Evolutionary conservation across 2,329 filamentous ascomycete species (phyloP), one percentile per base, ranked within the genome.

Genomic region (Nemania bipapillata): DNA sequence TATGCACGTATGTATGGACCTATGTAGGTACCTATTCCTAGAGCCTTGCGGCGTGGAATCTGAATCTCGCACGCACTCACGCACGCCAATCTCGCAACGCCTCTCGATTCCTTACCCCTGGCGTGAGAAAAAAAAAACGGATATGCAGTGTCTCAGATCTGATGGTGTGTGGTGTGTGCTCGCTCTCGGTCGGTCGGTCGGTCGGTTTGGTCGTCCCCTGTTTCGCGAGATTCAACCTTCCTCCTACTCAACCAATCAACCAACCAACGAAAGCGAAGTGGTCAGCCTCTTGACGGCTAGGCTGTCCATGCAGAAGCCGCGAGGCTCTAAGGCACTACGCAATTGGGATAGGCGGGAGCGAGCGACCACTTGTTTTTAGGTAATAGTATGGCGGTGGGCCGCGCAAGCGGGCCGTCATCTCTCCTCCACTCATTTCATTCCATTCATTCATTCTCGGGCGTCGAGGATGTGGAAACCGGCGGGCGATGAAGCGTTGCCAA

Each of bases 91-190:
- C 42, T 67, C 9, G 20, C 45, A 20, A 54, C 64, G 47, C 52
- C 52, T 50, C 47, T 49, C 59, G 28, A 67, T 49, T 45, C 45
- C 15, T 53, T 30, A 54, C 54, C 65, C 35, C 59, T 63, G 47
- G 24, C 9, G 22, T 22, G 35, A 2, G 24, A 53, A 35, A 40
- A 20, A 2, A 30, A 58, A 35, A 40, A 20, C 20, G 40, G 28
- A 37, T 3, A 30, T 40, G 47, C 22, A 49, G 37, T 15, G 54
- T 58, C 59, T 63, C 65, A 54, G 59, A 63, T 54, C 17, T 45
- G n/a, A 37, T 45, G 17, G 40, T 45, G 40, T 17, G 40, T 45
- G 40, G 15, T 45, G 37, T 17, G 15, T 42, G 40, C 40, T 20
- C 40, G 40, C n/a, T 6, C 15, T 22, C 40, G 40, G n/a, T 9